Conservation (phyloP, 75 land plant genomes). For the Cupressus sempervirens region DNA sequence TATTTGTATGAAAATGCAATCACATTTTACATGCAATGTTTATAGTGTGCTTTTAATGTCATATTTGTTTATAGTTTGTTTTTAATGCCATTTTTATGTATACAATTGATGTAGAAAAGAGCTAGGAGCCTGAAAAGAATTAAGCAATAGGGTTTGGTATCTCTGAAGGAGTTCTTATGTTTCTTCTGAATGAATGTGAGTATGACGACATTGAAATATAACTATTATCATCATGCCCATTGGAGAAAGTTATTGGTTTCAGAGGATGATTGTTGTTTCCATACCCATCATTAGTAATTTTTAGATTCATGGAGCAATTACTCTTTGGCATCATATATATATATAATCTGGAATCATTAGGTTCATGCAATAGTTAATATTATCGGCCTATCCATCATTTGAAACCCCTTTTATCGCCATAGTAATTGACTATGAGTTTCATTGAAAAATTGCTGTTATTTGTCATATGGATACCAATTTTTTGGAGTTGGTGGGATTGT, state of each 20-base stretch:
- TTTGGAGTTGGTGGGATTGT: background rate
- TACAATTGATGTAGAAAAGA: background rate
- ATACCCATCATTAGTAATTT: background rate
- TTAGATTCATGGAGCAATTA: background rate
- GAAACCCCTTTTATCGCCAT: background rate
- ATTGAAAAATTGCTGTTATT: background rate
- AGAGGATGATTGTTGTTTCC: background rate
- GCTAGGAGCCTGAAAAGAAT: background rate
- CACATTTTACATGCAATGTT: background rate
- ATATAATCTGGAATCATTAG: background rate
- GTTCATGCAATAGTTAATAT: background rate
- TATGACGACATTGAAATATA: background rate
- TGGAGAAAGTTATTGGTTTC: background rate
- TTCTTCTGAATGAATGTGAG: background rate
- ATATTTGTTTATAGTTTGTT: too few relatives aligned
- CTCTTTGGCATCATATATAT: background rate
- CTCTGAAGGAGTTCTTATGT: background rate
- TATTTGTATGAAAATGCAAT: background rate
- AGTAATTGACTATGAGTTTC: background rate
- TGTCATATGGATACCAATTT: background rate
- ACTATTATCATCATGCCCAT: background rate
- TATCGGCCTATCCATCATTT: background rate
- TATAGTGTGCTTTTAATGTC: background rate
- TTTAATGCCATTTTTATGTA: too few relatives aligned
- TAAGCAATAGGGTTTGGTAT: background rate